Base-by-base conservation (phyloP, 345 rosid genomes). In the Gossypium longicalyx region DNA sequence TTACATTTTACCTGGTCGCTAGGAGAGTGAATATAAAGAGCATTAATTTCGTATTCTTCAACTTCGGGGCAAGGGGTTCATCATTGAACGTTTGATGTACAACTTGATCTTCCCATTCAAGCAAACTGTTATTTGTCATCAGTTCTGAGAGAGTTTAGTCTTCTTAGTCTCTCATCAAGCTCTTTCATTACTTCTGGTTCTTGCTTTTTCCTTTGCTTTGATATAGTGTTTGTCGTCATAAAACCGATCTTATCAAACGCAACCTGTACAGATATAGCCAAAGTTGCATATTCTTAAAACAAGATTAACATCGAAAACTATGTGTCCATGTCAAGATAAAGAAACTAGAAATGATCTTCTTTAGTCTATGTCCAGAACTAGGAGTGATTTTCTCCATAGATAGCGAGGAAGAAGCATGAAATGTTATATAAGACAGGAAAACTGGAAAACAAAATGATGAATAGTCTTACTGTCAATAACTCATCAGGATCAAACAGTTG, bases 111-210 rank as follows among this genome's bases (percentile, higher is more conserved):
- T 23, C 20, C 52, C 44, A 25, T 9, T 56, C 60, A 56, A 74
- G 20, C 7, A 11, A 67, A 41, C 16, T 58, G 63, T 34, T 70
- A 70, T 66, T 83, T 58, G 12, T 83, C 91, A 70, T 75, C 89
- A 82, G 78, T 74, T 77, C 84, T 89, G 45, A 90, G 79, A 20
- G 98, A 86, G 86, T 93, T 90, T 68, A 96, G 85, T 80, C 98
- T 82, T 83, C 94, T 82, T 69, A 90, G 76, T 85, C 99, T 86
- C 87, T 90, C 92, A 80, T 91, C 97, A 44, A 96, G 95, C 85
- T 96, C 99, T 43, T 97, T 98, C 97, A 91, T 86, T 54, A 96
- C 99, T 17, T 97, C 98, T 3, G 98, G 91, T 80, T 96, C 98
- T 81, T 93, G 99, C 83, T 90, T 96, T 80, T 96, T 96, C 86